Evolutionary conservation across 1,139 yeast species (phyloP).

Genomic region (Yarrowia galli): DNA sequence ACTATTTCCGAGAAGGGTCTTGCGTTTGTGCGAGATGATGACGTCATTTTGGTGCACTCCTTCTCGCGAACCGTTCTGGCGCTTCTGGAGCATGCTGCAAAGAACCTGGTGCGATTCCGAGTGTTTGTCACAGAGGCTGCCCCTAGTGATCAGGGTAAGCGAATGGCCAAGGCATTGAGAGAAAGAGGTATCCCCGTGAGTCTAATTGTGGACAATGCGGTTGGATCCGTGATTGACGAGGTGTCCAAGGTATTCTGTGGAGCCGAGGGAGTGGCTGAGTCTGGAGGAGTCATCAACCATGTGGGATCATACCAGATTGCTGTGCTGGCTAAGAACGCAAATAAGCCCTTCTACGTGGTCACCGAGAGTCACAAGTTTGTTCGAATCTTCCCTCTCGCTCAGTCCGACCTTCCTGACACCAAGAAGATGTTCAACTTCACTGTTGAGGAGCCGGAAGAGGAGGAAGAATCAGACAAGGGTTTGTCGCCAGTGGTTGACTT

Average conservation of each 20-base stretch:
- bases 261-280: slow-evolving; percentile 98
- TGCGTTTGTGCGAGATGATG: slow-evolving; percentile 92
- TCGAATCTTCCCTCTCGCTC: slow-evolving; percentile 91
- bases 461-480: slow-evolving; percentile 45
- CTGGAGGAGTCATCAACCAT: slow-evolving; percentile 96
- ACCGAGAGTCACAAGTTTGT: slow-evolving; percentile 96
- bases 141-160: slow-evolving; percentile 80
- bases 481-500: slow-evolving; percentile 73
- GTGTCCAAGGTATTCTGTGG: slow-evolving; percentile 95
- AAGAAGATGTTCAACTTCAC: slow-evolving; percentile 54
- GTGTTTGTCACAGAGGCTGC: slow-evolving; percentile 94
- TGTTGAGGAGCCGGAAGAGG: slow-evolving; percentile 45
- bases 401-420: slow-evolving; percentile 80
- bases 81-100: slow-evolving; percentile 75
- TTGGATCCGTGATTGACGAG: slow-evolving; percentile 88
- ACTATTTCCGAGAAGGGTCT: slow-evolving; percentile 88
- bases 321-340: slow-evolving; percentile 86
- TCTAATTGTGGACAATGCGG: slow-evolving; percentile 90
- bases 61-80: slow-evolving; percentile 89
- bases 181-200: slow-evolving; percentile 89
- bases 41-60: slow-evolving; percentile 86
- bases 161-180: slow-evolving; percentile 73
- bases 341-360: slow-evolving; percentile 92
- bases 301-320: slow-evolving; percentile 96
- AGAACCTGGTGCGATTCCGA: slow-evolving; percentile 77